phyloP scores from a whole-genome alignment of 306 rosid genomes.

The Purshia tridentata region DNA sequence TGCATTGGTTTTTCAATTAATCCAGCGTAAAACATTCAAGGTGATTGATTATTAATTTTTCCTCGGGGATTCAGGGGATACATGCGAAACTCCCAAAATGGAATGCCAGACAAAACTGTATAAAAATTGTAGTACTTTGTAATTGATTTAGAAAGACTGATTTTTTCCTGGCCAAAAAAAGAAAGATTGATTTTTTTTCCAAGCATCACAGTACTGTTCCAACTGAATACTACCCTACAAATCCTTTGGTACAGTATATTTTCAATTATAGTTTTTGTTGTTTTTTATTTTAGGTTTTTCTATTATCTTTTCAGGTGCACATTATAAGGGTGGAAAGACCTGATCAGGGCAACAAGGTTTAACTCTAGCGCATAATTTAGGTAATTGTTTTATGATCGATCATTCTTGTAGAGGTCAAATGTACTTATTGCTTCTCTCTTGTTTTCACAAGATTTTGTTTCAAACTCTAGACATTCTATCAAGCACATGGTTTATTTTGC shows the following conservation, averaged over 20 bases:
- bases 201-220: no score
- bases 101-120: not conserved
- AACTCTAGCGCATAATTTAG: slow-evolving; percentile 26
- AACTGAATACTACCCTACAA: not conserved
- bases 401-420: not conserved
- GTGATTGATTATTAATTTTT: slow-evolving; percentile 36
- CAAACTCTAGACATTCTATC: not conserved
- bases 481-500: not conserved
- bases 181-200: no score
- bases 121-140: not conserved
- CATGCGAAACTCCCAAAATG: not conserved
- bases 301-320: slow-evolving; percentile 50
- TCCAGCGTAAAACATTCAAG: slow-evolving; percentile 58
- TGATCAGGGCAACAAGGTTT: slow-evolving; percentile 19
- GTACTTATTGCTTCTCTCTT: not conserved
- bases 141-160: no score
- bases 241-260: not conserved
- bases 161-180: no score
- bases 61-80: not conserved
- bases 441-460: not conserved
- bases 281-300: slow-evolving; percentile 1
- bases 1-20: slow-evolving; percentile 68
- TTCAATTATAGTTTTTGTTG: not conserved
- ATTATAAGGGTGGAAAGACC: slow-evolving; percentile 52
- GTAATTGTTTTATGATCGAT: slow-evolving; percentile 16